Evolutionary conservation across 129 eudicot species (phyloP).

Genomic region (Helianthus annuus): DNA sequence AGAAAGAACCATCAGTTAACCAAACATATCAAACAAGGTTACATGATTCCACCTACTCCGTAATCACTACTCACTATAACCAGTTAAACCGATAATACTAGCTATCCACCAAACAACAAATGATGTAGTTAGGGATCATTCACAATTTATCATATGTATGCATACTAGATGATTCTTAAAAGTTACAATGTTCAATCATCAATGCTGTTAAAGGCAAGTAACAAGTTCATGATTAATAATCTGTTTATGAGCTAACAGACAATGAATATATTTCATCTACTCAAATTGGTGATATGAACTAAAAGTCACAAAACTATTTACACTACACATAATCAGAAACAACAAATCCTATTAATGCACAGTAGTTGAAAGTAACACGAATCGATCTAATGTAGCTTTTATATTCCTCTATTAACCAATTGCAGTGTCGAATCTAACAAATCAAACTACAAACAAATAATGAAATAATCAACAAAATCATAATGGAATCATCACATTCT

Average conservation of each 20-base stretch:
- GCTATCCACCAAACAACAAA: neutral
- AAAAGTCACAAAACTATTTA: neutral
- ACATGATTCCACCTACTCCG: neutral
- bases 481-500: neutral
- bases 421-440: neutral
- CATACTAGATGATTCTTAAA: neutral
- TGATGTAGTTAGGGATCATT: constrained; percentile 5
- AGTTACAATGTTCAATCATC: neutral
- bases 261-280: no score
- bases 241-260: constrained; percentile 1
- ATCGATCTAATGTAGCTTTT: constrained; percentile 3
- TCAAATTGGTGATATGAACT: neutral
- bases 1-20: constrained; percentile 6
- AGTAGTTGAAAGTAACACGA: neutral
- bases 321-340: constrained; percentile 6
- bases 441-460: neutral
- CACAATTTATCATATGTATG: neutral
- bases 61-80: neutral
- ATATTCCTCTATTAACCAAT: neutral
- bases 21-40: neutral
- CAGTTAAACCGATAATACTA: neutral
- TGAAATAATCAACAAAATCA: neutral
- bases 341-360: constrained; percentile 9
- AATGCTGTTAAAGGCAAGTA: neutral
- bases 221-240: neutral